Conservation (phyloP, 179 eudicot genomes). For the Beta corolliflora region DNA sequence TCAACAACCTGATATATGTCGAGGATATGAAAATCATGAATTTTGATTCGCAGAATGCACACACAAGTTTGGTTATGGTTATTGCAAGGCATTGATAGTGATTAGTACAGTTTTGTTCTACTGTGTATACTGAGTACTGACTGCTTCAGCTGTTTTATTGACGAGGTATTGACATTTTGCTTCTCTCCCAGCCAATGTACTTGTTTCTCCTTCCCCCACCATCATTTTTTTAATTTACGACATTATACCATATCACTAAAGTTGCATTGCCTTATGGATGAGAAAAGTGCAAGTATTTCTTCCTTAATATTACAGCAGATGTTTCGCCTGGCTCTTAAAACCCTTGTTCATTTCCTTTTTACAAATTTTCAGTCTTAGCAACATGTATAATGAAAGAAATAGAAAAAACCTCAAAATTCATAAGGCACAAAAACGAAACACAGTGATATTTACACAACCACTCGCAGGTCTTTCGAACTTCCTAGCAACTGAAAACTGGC, state of each 20-base stretch:
- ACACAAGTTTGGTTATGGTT: constrained; percentile 19
- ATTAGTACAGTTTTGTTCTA: constrained; percentile 27
- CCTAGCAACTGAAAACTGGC: constrained; percentile 1
- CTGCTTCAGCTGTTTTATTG: constrained; percentile 27
- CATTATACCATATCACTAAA: not conserved
- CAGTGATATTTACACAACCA: constrained; percentile 31
- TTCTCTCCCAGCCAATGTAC: constrained; percentile 16
- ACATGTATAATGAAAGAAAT: not conserved
- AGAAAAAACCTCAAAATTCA: constrained; percentile 3
- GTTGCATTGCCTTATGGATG: not conserved
- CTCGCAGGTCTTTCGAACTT: not conserved
- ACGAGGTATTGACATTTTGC: constrained; percentile 25
- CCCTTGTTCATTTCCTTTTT: constrained; percentile 1
- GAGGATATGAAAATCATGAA: constrained; percentile 21
- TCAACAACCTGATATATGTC: constrained; percentile 10
- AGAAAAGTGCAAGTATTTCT: not conserved
- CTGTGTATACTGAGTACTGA: constrained; percentile 17
- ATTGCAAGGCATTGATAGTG: constrained; percentile 29
- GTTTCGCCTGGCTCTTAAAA: not conserved
- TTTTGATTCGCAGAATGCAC: constrained; percentile 28
- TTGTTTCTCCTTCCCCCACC: not conserved
- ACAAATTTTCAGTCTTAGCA: not conserved
- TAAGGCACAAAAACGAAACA: constrained; percentile 1
- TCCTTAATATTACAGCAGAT: not conserved
- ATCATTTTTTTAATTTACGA: not conserved